Evolutionary conservation across 441 rosid genomes (phyloP).

Genomic region (California macrophylla): DNA sequence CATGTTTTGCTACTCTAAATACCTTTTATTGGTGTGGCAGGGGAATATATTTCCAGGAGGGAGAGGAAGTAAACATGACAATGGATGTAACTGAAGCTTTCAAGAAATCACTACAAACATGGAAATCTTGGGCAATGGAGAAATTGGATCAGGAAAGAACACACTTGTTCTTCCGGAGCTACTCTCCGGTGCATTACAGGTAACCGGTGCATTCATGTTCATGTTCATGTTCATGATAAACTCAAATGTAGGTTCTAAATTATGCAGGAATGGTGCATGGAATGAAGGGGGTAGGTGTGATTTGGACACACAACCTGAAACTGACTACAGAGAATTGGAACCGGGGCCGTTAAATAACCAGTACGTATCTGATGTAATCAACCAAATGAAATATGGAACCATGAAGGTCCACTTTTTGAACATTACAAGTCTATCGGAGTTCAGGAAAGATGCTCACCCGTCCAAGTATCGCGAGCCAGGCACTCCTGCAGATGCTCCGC

Average conservation of each 20-base stretch:
- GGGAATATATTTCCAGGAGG: slow-evolving; percentile 63
- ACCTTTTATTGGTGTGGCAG: slow-evolving; percentile 24
- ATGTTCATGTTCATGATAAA: background rate
- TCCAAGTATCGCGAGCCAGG: slow-evolving; percentile 50
- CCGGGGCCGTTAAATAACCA: slow-evolving; percentile 44
- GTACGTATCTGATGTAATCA: slow-evolving; percentile 37
- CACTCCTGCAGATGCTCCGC: slow-evolving; percentile 46
- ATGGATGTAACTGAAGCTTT: slow-evolving; percentile 66
- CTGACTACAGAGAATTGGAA: slow-evolving; percentile 27
- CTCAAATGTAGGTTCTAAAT: background rate
- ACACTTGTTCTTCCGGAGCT: slow-evolving; percentile 64
- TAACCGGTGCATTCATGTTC: slow-evolving; percentile 9
- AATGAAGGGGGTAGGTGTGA: slow-evolving; percentile 37
- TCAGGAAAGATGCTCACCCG: slow-evolving; percentile 60
- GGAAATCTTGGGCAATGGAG: slow-evolving; percentile 48
- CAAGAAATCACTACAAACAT: slow-evolving; percentile 52
- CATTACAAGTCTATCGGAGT: slow-evolving; percentile 56
- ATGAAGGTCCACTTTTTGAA: slow-evolving; percentile 49
- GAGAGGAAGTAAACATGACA: slow-evolving; percentile 49
- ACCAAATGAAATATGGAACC: slow-evolving; percentile 31
- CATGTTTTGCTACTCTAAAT: background rate
- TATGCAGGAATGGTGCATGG: slow-evolving; percentile 72
- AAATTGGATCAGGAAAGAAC: slow-evolving; percentile 41
- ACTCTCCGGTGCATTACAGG: slow-evolving; percentile 81
- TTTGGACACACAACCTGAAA: slow-evolving; percentile 46